Conservation (phyloP, 2,329 filamentous ascomycete species). For the Calonectria hawksworthii region DNA sequence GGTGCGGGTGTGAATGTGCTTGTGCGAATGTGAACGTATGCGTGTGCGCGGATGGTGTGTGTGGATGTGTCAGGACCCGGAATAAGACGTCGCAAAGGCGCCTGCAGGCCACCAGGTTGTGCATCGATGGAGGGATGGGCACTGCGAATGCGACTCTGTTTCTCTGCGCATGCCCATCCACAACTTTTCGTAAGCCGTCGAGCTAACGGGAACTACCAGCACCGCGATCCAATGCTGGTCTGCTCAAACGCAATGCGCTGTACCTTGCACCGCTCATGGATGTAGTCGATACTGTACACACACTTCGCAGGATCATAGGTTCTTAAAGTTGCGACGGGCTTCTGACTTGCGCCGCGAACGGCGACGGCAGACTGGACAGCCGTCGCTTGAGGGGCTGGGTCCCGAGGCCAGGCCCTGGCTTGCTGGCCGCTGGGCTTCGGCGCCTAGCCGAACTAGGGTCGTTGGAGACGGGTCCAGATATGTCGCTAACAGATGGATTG, state of each 20-base stretch:
- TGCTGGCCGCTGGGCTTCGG: slow-evolving; percentile 43
- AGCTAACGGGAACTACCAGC: slow-evolving; percentile 22
- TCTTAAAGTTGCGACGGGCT: slow-evolving; percentile 6
- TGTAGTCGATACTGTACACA: neutral
- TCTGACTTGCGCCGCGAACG: slow-evolving; percentile 18
- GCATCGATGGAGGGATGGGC: slow-evolving; percentile 3
- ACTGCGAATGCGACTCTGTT: slow-evolving; percentile 2
- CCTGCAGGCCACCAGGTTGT: slow-evolving; percentile 18
- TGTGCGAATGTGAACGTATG: slow-evolving; percentile 30
- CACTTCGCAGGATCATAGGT: neutral
- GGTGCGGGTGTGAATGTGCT: slow-evolving; percentile 32
- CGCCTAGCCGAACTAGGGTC: slow-evolving; percentile 45
- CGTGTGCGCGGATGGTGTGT: slow-evolving; percentile 24
- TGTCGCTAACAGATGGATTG: slow-evolving; percentile 46
- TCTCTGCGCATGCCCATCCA: slow-evolving; percentile 24
- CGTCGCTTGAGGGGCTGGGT: slow-evolving; percentile 40
- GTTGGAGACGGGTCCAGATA: slow-evolving; percentile 36
- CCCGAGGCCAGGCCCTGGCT: slow-evolving; percentile 26
- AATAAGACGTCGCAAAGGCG: slow-evolving; percentile 26
- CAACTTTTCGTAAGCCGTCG: slow-evolving; percentile 18
- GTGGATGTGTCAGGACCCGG: slow-evolving; percentile 28
- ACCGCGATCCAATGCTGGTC: slow-evolving; percentile 14
- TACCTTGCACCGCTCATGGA: slow-evolving; percentile 8
- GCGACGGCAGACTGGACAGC: slow-evolving; percentile 24
- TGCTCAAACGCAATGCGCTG: slow-evolving; percentile 14